phyloP scores from a whole-genome alignment of 805 yeast genomes.

The Pichia cabralensis region DNA sequence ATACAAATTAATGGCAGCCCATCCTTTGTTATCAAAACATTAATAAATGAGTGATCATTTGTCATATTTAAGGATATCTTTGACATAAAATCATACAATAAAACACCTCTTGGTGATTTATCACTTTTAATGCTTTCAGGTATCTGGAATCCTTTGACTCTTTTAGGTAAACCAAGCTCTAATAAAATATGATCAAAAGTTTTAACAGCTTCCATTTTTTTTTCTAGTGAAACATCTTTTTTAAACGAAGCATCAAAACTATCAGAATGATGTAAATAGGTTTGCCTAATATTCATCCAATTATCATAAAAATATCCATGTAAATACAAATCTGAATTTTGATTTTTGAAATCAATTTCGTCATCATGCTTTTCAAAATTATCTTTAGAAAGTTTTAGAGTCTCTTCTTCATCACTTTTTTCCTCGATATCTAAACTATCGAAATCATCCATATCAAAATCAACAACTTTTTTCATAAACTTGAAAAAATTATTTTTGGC shows the following conservation, averaged over 20 bases:
- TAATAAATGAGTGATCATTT: slow-evolving; percentile 40
- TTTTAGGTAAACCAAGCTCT: slow-evolving; percentile 49
- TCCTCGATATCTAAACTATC: slow-evolving; percentile 1
- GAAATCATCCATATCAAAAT: slow-evolving; percentile 10
- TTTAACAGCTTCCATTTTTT: slow-evolving; percentile 23
- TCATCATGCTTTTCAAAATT: background rate
- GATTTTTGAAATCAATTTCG: too few species aligned
- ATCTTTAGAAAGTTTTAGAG: background rate
- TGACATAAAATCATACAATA: slow-evolving; percentile 65
- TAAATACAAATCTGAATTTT: slow-evolving; percentile 18
- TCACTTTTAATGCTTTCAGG: slow-evolving; percentile 42
- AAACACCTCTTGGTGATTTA: slow-evolving; percentile 35
- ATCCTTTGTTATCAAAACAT: slow-evolving; percentile 58
- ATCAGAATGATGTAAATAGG: slow-evolving; percentile 14
- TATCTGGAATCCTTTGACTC: slow-evolving; percentile 45
- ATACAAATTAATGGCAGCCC: slow-evolving; percentile 62
- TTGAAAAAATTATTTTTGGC: slow-evolving; percentile 30
- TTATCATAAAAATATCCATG: slow-evolving; percentile 43
- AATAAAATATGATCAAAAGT: slow-evolving; percentile 38
- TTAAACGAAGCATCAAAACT: too few species aligned
- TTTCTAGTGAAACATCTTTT: slow-evolving; percentile 10
- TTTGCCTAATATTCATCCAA: slow-evolving; percentile 27
- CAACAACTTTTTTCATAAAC: slow-evolving; percentile 29
- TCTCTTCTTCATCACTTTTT: background rate
- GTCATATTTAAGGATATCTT: slow-evolving; percentile 49